Evolutionary conservation across 2,329 filamentous ascomycete genomes (phyloP).

Genomic region (Trichoderma endophyticum): DNA sequence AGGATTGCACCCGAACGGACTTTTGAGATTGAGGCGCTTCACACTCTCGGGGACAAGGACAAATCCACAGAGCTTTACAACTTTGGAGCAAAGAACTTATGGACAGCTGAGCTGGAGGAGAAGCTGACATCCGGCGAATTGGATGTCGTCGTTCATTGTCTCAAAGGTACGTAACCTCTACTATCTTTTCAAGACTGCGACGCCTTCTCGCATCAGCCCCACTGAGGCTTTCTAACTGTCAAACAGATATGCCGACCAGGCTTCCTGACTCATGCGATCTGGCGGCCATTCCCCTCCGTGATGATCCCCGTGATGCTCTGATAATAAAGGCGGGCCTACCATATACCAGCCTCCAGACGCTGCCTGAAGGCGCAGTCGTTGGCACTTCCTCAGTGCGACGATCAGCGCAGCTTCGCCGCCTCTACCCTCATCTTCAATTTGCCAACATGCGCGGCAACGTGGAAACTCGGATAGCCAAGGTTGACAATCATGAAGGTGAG

Average conservation of each 20-base stretch:
- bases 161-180: neutral
- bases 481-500: constrained; percentile 3
- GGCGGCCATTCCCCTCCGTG: constrained; percentile 9
- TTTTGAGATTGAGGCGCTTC: constrained; percentile 5
- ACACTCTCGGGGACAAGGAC: constrained; percentile 12
- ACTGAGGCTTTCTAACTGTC: neutral
- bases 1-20: neutral
- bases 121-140: constrained; percentile 1
- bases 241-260: constrained; percentile 11
- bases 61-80: constrained; percentile 7
- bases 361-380: constrained; percentile 10
- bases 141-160: constrained; percentile 16
- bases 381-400: constrained; percentile 13
- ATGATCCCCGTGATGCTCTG: constrained; percentile 14
- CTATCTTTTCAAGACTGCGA: neutral
- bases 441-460: constrained; percentile 14
- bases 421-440: constrained; percentile 10
- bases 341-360: neutral
- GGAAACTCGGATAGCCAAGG: constrained; percentile 13
- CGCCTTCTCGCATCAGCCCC: neutral
- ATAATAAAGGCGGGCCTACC: constrained; percentile 11
- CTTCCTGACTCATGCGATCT: constrained; percentile 11
- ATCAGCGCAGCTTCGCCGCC: constrained; percentile 3
- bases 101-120: constrained; percentile 12
- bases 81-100: constrained; percentile 14